These are phyloP conservation scores for Termitomyces bulborhizus DNA, from an alignment of 768 basidiomycete genomes.

Conservation along the genomic window DNA sequence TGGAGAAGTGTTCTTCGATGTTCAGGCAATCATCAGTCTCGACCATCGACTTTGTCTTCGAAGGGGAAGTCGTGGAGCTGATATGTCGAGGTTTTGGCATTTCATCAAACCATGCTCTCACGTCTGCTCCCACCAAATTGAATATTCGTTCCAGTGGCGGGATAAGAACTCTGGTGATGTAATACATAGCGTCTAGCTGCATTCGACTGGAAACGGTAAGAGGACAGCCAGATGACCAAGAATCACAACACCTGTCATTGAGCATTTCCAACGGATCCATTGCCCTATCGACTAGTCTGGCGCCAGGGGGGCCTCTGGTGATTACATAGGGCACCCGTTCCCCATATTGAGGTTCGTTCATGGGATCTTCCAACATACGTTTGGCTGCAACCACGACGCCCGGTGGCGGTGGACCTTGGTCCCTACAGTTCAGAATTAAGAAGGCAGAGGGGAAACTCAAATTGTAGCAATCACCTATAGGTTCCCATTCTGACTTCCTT, in stretches of 20 bases:
- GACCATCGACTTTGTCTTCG: constrained; percentile 15
- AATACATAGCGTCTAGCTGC: constrained; percentile 83
- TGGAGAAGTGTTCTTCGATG: constrained; percentile 75
- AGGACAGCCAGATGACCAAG: background rate
- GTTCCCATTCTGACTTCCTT: constrained; percentile 93
- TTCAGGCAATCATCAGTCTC: constrained; percentile 34
- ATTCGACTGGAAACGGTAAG: constrained; percentile 38
- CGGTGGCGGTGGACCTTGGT: constrained; percentile 83
- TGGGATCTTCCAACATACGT: constrained; percentile 65
- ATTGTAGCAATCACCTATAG: constrained; percentile 57
- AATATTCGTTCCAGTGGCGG: constrained; percentile 89
- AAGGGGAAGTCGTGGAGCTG: constrained; percentile 28
- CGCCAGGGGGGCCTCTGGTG: constrained; percentile 51
- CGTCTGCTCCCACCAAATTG: constrained; percentile 85
- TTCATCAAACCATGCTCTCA: constrained; percentile 78
- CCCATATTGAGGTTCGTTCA: constrained; percentile 85
- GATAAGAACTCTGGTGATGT: constrained; percentile 82
- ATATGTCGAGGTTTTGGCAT: constrained; percentile 57
- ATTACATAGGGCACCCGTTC: constrained; percentile 94
- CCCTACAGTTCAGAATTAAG: constrained; percentile 37
- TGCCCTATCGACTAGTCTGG: constrained; percentile 70
- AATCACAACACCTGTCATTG: constrained; percentile 44
- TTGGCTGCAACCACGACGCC: constrained; percentile 84
- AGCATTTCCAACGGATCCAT: constrained; percentile 68
- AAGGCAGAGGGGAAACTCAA: background rate